Conservation (phyloP, 345 rosid species). For the Noccaea caerulescens region DNA sequence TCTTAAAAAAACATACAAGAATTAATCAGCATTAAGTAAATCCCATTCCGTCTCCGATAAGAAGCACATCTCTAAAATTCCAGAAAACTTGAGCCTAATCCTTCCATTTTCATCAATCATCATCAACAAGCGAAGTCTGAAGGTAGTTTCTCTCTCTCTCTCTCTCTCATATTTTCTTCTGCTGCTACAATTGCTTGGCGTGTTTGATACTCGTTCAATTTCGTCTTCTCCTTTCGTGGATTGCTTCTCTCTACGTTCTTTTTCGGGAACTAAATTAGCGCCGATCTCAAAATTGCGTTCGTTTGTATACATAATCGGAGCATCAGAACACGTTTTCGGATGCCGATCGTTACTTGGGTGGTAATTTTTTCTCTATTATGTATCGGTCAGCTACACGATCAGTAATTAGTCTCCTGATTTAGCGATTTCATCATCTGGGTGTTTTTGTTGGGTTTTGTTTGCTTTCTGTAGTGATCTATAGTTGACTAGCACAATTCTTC, state of each 20-base stretch:
- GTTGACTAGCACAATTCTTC: slow-evolving; percentile 4
- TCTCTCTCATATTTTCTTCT: neutral
- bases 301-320: neutral
- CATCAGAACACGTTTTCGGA: slow-evolving; percentile 9
- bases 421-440: slow-evolving; percentile 5
- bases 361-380: neutral
- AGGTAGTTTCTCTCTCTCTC: slow-evolving; percentile 18
- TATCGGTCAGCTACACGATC: neutral
- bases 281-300: slow-evolving; percentile 33
- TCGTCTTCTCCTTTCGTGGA: slow-evolving; percentile 21
- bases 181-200: neutral
- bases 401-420: slow-evolving; percentile 17
- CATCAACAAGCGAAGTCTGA: slow-evolving; percentile 31
- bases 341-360: neutral
- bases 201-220: slow-evolving; percentile 19
- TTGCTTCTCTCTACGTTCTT: neutral
- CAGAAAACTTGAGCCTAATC: slow-evolving; percentile 10
- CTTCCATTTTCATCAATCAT: neutral
- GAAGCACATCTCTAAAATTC: slow-evolving; percentile 16
- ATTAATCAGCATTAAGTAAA: slow-evolving; percentile 17
- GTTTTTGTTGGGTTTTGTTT: slow-evolving; percentile 15
- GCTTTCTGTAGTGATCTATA: slow-evolving; percentile 18
- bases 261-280: neutral
- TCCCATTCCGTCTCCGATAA: neutral
- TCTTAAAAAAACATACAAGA: neutral